phyloP scores from a whole-genome alignment of 169 alveolate species.

The Haemoproteus tartakovskyi region DNA sequence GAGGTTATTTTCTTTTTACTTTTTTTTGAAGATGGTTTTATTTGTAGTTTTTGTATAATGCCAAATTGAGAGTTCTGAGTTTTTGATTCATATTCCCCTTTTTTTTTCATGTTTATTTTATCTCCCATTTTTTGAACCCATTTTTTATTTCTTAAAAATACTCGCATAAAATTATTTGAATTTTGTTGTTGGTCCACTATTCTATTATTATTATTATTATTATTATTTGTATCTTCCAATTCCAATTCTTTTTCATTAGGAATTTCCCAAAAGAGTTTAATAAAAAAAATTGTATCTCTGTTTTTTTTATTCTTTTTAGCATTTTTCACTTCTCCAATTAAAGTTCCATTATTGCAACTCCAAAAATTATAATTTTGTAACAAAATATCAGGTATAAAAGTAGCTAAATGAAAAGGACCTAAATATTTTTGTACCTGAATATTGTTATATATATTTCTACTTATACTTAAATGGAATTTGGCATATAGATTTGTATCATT shows the following conservation, averaged over 20 bases:
- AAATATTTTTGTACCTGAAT: slow-evolving; percentile 44
- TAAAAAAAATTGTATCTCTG: slow-evolving; percentile 31
- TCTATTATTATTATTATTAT: too few species aligned
- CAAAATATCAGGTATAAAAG: slow-evolving; percentile 32
- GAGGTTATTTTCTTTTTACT: slow-evolving; percentile 22
- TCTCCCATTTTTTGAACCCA: too few species aligned
- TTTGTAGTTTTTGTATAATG: slow-evolving; percentile 30
- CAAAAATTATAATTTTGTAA: slow-evolving; percentile 43
- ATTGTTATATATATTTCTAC: slow-evolving; percentile 59
- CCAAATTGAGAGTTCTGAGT: slow-evolving; percentile 3
- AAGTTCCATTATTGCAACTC: slow-evolving; percentile 21
- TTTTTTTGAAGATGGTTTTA: slow-evolving; percentile 4
- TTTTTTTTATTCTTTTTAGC: slow-evolving; percentile 37
- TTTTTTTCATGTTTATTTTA: too few species aligned
- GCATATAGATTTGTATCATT: slow-evolving; percentile 27
- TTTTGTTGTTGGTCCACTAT: background rate
- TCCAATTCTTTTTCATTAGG: background rate
- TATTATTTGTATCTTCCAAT: background rate
- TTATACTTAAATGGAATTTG: slow-evolving; percentile 22
- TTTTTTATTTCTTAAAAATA: too few species aligned
- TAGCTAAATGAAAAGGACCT: slow-evolving; percentile 28
- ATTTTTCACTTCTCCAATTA: slow-evolving; percentile 55
- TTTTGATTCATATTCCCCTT: too few species aligned
- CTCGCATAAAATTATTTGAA: too few species aligned
- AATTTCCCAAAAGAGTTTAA: slow-evolving; percentile 9